Conservation (phyloP, 352 stramenopile genomes). For the Aphanomyces astaci region DNA sequence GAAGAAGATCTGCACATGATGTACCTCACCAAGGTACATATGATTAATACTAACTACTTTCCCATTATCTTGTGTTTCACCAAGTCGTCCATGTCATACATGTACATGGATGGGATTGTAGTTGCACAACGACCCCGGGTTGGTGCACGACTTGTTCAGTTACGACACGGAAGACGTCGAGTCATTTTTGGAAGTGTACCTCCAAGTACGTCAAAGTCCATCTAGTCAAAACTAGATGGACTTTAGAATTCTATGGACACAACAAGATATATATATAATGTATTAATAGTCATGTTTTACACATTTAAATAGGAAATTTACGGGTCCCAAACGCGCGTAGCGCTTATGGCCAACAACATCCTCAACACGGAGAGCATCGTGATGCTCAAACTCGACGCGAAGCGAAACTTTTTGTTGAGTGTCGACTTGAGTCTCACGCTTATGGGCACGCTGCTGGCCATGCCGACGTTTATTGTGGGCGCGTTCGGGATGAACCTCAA, state of each 20-base stretch:
- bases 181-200: slow-evolving; percentile 30
- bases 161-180: slow-evolving; percentile 37
- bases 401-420: slow-evolving; percentile 20
- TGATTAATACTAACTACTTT: too few species aligned
- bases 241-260: too few species aligned
- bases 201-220: slow-evolving; percentile 1
- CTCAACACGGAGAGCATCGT: slow-evolving; percentile 26
- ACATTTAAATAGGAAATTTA: slow-evolving; percentile 21
- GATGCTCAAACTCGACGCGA: slow-evolving; percentile 25
- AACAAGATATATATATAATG: too few species aligned
- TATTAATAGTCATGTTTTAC: too few species aligned
- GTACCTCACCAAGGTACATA: slow-evolving; percentile 5
- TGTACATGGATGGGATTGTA: too few species aligned
- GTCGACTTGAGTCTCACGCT: slow-evolving; percentile 35
- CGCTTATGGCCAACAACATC: slow-evolving; percentile 20
- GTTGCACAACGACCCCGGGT: neutral
- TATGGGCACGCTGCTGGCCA: neutral
- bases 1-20: slow-evolving; percentile 17
- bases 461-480: slow-evolving; percentile 20
- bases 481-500: slow-evolving; percentile 29
- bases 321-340: neutral
- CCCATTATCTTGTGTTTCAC: too few species aligned
- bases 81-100: too few species aligned
- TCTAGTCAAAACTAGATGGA: too few species aligned
- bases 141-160: slow-evolving; percentile 23